Evolutionary conservation across 441 rosid genomes (phyloP), one percentile per base, ranked within the genome.

Genomic region (Melastoma candidum): DNA sequence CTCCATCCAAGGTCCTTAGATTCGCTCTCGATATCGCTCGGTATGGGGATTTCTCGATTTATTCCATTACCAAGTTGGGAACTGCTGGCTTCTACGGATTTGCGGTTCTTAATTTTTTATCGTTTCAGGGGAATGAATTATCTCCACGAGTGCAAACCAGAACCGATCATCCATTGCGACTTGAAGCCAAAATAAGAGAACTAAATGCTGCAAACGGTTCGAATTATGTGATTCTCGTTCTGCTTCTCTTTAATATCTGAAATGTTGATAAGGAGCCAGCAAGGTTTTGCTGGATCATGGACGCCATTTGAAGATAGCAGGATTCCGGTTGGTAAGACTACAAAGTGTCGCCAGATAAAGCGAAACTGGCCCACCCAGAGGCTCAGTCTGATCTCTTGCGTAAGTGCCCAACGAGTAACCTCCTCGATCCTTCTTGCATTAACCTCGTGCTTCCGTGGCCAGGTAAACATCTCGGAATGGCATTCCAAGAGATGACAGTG

Each of bases 81-180:
- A 17, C 22, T 17, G 22, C 22, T 17, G 22, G 22, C 22, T 17
- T 17, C 0, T 17, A 17, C 22, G 22, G 22, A 17, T 17, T 17
- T 17, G 22, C 22, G 22, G 22, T 17, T 17, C 22, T 6, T 29
- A 6, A 29, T 29, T 1, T 29, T 3, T 29, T 29, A 17, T 29
- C 7, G 0, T 29, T 63, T 87, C 22, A 92, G 98, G 90, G 98
- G 95, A 65, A 81, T 92, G 80, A 92, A 92, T 74, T 92, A 85
- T 69, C 95, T 92, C 59, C 98, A 92, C 47, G 97, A 84, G 73
- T 88, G 95, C 67, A 92, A 88, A 72, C 98, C 98, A 63, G 89
- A 88, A 63, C 95, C 98, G 52, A 74, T 92, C 62, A 81, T 92
- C 73, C 98, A 92, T 56, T 79, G 95, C 43, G 79, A 85, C 74